A percentile compares a stretch with the other conserved stretches of the same genome.
Conservation (phyloP, 371 early-diverging fungal species). For the Circinella umbellata region DNA sequence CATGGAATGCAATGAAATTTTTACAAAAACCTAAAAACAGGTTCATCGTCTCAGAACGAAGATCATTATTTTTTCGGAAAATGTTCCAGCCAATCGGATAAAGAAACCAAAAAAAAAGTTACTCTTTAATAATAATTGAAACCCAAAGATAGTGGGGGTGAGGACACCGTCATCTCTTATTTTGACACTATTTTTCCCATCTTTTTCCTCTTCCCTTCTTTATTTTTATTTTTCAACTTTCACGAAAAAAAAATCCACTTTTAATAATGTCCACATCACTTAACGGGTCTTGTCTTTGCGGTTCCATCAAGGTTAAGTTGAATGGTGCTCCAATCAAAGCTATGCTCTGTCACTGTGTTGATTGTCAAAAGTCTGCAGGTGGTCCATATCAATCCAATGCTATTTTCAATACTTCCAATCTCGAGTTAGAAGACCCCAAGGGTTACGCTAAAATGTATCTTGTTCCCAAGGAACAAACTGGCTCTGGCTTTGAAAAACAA, state of each 20-base stretch:
- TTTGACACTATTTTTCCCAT: neutral
- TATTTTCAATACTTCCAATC: conserved; percentile 18
- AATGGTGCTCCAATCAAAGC: conserved; percentile 25
- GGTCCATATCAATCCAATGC: conserved; percentile 30
- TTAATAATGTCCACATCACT: neutral
- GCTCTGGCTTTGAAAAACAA: conserved; percentile 33
- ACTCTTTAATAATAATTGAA: neutral
- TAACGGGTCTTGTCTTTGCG: conserved; percentile 27
- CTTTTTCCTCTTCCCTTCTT: neutral
- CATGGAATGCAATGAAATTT: too few species aligned
- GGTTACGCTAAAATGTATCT: conserved; percentile 23
- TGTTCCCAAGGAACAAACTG: conserved; percentile 18
- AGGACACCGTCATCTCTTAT: neutral
- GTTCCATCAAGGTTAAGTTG: conserved; percentile 19
- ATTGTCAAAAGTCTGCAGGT: conserved; percentile 36
- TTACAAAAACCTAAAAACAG: too few species aligned
- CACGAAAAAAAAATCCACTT: neutral
- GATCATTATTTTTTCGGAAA: neutral
- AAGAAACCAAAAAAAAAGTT: too few species aligned
- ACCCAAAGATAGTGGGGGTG: neutral
- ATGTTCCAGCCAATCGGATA: conserved; percentile 5
- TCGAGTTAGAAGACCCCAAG: conserved; percentile 24
- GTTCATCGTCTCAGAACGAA: neutral
- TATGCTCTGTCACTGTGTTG: conserved; percentile 27
- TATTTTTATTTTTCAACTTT: conserved; percentile 3